Evolutionary conservation across 2,329 filamentous ascomycete species (phyloP).

Genomic region (Ophiostoma montium): DNA sequence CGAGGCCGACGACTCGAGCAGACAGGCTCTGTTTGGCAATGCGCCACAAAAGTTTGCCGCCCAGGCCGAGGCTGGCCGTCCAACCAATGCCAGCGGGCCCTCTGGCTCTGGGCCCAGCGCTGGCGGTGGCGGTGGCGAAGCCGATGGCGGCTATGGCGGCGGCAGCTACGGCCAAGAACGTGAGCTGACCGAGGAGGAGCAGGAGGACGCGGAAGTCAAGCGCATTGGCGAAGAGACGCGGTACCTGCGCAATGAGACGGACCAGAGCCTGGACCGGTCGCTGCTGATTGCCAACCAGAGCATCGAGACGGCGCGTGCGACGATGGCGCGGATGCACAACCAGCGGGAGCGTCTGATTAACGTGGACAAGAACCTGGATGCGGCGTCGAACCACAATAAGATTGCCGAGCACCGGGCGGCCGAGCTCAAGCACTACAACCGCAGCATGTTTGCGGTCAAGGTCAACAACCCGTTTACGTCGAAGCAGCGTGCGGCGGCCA

Average conservation of each 20-base stretch:
- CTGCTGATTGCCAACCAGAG: conserved; percentile 53
- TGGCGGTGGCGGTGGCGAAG: neutral
- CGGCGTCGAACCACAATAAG: conserved; percentile 61
- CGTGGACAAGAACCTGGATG: conserved; percentile 69
- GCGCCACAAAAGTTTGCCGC: conserved; percentile 34
- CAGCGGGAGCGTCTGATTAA: conserved; percentile 74
- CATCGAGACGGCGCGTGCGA: conserved; percentile 56
- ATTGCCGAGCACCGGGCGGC: conserved; percentile 66
- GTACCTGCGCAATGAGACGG: conserved; percentile 57
- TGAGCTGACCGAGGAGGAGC: conserved; percentile 67
- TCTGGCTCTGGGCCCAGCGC: neutral
- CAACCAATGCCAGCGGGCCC: neutral
- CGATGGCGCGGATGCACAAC: conserved; percentile 56
- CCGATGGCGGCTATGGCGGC: conserved; percentile 16
- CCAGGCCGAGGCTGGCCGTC: conserved; percentile 25
- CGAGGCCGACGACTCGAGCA: conserved; percentile 34
- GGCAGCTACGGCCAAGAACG: conserved; percentile 53
- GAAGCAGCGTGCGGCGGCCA: conserved; percentile 45
- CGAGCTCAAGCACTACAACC: conserved; percentile 73
- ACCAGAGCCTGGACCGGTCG: conserved; percentile 46
- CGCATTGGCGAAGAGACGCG: conserved; percentile 61
- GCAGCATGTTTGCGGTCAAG: conserved; percentile 81
- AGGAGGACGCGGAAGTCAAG: conserved; percentile 59
- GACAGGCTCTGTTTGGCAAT: conserved; percentile 48
- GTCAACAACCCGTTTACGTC: conserved; percentile 65